Evolutionary conservation across 192 early-diverging fungal genomes (phyloP), one percentile per base, ranked within the genome.

Genomic region (Backusella tarrabulga): DNA sequence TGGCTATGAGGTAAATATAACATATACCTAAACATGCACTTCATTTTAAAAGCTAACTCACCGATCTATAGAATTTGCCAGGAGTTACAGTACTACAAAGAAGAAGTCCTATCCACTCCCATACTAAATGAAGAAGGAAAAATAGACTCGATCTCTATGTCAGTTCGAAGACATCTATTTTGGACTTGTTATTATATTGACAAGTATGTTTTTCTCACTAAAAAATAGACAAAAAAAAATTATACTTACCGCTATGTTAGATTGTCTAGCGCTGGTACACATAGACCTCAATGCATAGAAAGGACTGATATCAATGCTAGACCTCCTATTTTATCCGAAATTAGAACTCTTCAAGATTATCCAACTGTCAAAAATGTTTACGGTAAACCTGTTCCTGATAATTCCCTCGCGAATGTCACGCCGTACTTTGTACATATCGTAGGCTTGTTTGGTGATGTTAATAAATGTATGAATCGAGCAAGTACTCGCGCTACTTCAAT

Each of bases 131-230:
- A 77, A 29, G 79, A 80, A 73, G 85, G 83, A 78, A 80, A 77
- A 29, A 78, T 80, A 50, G 83, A 71, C 79, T 82, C 52, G 68
- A 74, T 67, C 23, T 71, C 75, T 7, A 80, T 80, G 79, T 54
- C 63, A 34, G 36, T 73, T 44, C 52, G 83, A 38, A 68, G 85
- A 23, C 77, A 86, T 17, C 83, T 85, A 17, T 89, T 87, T 41
- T 89, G 88, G 88, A 77, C 78, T 21, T 86, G 83, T 38, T 85
- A 85, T 26, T 76, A 79, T 17, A 44, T 87, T 54, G 88, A 89
- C 73, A 83, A 78, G 79, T 79, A 83, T 71, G 81, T 77, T 42
- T 3, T 26, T 29, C 19, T 54, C 52, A 7, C 52, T 5, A 54
- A 21, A 54, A 21, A 54, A n/a, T 9, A 8, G 1, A 21, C 7